phyloP scores from a whole-genome alignment of 2,329 filamentous ascomycete species.

The Didymella exigua region DNA sequence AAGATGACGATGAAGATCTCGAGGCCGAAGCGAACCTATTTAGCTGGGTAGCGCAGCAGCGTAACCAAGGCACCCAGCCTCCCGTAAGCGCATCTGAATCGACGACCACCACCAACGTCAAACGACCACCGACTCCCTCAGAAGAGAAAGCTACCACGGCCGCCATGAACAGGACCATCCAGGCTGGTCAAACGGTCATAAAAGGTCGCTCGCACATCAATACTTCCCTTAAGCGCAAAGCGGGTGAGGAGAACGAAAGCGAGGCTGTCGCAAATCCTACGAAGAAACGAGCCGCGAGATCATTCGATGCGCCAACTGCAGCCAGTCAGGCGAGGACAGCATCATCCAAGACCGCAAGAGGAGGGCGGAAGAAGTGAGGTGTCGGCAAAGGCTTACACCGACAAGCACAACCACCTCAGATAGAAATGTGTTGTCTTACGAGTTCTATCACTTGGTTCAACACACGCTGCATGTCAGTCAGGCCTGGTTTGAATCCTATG shows the following conservation, averaged over 20 bases:
- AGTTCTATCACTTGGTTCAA: not conserved
- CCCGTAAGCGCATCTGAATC: conserved; percentile 13
- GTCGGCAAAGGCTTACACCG: not conserved
- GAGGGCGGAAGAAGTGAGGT: conserved; percentile 1
- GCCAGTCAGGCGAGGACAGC: conserved; percentile 40
- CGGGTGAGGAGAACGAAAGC: conserved; percentile 20
- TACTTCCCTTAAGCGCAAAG: conserved; percentile 44
- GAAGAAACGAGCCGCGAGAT: conserved; percentile 40
- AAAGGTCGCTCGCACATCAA: conserved; percentile 6
- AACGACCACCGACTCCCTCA: conserved; percentile 28
- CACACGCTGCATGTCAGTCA: not conserved
- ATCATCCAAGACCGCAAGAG: conserved; percentile 22
- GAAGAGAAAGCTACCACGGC: conserved; percentile 6
- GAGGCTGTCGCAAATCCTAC: conserved; percentile 22
- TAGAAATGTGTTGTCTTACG: too few relatives aligned
- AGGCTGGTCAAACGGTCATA: not conserved
- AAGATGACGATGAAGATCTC: conserved; percentile 40
- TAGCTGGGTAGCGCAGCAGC: conserved; percentile 42
- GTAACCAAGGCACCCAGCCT: conserved; percentile 26
- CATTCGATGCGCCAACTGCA: conserved; percentile 46
- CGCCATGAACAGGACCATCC: not conserved
- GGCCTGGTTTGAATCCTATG: not conserved
- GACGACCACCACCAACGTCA: conserved; percentile 17
- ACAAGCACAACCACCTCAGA: not conserved
- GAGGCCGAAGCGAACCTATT: conserved; percentile 39